Conservation (phyloP, 2,329 filamentous ascomycete species). For the Tolypocladium album region DNA sequence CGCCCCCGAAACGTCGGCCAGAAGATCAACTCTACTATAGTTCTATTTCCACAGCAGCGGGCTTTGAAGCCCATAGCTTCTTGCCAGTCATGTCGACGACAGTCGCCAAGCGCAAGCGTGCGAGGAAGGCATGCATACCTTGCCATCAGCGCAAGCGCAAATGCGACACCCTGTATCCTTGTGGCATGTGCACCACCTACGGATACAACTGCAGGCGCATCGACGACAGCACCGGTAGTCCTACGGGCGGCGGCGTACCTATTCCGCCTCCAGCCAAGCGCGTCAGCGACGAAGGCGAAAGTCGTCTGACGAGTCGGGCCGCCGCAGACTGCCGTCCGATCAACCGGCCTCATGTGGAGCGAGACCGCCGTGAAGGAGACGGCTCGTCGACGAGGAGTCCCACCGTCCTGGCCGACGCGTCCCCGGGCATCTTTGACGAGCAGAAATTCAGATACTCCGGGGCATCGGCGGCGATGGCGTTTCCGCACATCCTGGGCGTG, state of each 20-base stretch:
- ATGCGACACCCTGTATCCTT: conserved; percentile 11
- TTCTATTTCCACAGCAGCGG: too few relatives aligned
- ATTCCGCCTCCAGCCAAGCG: conserved; percentile 1
- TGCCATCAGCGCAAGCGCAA: conserved; percentile 13
- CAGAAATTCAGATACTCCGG: conserved; percentile 9
- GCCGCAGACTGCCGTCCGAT: background rate
- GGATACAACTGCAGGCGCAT: conserved; percentile 11
- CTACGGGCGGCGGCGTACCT: background rate
- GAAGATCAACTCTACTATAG: too few relatives aligned
- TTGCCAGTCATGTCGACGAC: conserved; percentile 5
- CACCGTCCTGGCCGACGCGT: background rate
- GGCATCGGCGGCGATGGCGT: conserved; percentile 10
- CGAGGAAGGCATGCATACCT: conserved; percentile 11
- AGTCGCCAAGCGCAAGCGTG: conserved; percentile 8
- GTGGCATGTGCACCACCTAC: conserved; percentile 11
- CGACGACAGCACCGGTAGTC: conserved; percentile 2
- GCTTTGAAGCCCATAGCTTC: background rate
- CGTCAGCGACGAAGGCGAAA: conserved; percentile 1
- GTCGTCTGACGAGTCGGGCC: background rate
- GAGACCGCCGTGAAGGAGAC: background rate
- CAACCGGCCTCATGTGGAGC: too few relatives aligned
- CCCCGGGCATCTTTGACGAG: conserved; percentile 8
- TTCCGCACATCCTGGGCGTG: conserved; percentile 9
- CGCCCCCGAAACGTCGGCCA: too few relatives aligned
- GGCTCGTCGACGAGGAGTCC: conserved; percentile 3